Evolutionary conservation across 176 grass and related monocot genomes (phyloP).

Genomic region (Paspalum notatum): DNA sequence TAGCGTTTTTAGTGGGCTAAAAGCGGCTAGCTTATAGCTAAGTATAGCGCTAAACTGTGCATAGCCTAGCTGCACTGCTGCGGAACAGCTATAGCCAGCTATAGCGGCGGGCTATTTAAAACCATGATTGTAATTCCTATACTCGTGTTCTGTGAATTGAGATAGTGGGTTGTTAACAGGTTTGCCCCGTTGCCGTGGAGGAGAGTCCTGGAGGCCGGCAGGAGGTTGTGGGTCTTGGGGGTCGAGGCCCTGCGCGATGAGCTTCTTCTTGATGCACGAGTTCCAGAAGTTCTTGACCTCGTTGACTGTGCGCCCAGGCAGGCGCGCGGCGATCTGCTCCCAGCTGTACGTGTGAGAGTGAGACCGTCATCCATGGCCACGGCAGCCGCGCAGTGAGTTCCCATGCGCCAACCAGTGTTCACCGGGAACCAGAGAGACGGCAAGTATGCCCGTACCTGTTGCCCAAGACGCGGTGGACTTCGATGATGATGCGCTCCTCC

Average conservation of each 20-base stretch:
- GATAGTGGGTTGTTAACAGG: conserved; percentile 42
- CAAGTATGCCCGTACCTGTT: conserved; percentile 59
- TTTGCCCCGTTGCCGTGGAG: conserved; percentile 42
- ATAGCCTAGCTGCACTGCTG: too few species aligned
- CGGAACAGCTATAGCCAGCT: too few species aligned
- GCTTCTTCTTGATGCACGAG: conserved; percentile 99
- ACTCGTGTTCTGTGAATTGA: too few species aligned
- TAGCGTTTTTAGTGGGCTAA: too few species aligned
- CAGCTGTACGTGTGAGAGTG: conserved; percentile 49
- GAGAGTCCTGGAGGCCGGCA: conserved; percentile 64
- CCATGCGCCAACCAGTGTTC: not conserved
- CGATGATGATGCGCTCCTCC: conserved; percentile 93
- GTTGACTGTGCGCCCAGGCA: conserved; percentile 94
- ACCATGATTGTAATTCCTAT: too few species aligned
- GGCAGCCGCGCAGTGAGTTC: not conserved
- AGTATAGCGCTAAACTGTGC: too few species aligned
- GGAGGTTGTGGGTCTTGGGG: conserved; percentile 97
- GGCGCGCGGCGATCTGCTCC: conserved; percentile 97
- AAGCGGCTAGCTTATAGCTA: too few species aligned
- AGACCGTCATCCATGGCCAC: not conserved
- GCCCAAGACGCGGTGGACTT: conserved; percentile 96
- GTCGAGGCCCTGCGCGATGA: conserved; percentile 94
- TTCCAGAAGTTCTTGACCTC: conserved; percentile 99
- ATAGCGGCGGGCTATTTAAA: too few species aligned
- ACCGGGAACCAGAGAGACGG: not conserved